These are phyloP conservation scores for Nissolia schottii DNA, from an alignment of 306 rosid species.

Conservation along the genomic window DNA sequence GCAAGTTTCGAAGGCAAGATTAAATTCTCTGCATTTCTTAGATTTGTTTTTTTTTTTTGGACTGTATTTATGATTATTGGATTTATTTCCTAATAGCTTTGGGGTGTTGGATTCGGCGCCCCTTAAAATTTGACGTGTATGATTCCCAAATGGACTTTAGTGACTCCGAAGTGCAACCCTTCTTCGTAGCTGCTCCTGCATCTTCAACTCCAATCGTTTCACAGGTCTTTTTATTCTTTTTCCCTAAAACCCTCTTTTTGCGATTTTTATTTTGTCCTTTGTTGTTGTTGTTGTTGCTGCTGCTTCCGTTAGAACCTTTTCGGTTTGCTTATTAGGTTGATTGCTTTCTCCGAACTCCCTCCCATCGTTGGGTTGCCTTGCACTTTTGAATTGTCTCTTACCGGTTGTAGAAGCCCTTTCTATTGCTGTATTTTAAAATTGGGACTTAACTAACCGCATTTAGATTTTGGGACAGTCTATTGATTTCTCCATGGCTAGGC, in stretches of 20 bases:
- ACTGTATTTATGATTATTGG: conserved; percentile 15
- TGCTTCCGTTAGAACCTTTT: background rate
- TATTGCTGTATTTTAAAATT: background rate
- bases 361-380: background rate
- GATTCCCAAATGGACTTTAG: conserved; percentile 3
- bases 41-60: conserved; percentile 11
- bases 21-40: conserved; percentile 9
- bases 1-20: conserved; percentile 1
- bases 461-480: background rate
- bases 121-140: background rate
- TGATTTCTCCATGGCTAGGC: background rate
- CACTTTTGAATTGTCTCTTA: background rate
- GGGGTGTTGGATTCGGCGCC: conserved; percentile 11
- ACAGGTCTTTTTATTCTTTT: conserved; percentile 33
- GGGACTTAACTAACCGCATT: background rate
- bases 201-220: conserved; percentile 25
- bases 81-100: background rate
- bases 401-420: background rate
- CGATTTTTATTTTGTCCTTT: background rate
- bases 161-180: conserved; percentile 16
- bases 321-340: background rate
- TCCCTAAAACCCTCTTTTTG: background rate
- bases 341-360: background rate
- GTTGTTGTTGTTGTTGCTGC: background rate
- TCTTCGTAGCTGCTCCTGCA: background rate